phyloP scores from a whole-genome alignment of 2,329 filamentous ascomycete species.

The Calonectria crousiana region DNA sequence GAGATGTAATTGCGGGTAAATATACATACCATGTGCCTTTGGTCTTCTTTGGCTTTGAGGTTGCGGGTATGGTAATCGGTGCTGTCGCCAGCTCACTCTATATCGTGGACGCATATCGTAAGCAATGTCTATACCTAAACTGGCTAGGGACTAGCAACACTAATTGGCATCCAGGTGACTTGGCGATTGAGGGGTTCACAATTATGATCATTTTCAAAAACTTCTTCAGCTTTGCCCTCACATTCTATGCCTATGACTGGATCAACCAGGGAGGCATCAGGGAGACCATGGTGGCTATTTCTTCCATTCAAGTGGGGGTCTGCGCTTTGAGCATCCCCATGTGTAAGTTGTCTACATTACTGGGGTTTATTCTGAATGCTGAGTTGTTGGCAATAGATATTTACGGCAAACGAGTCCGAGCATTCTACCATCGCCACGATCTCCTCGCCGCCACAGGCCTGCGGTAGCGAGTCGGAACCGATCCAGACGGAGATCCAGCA shows the following conservation, averaged over 20 bases:
- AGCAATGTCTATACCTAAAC: conserved; percentile 48
- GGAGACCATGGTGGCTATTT: conserved; percentile 75
- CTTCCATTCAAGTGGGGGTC: conserved; percentile 81
- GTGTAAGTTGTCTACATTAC: conserved; percentile 77
- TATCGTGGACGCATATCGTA: conserved; percentile 92
- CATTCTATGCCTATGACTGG: conserved; percentile 89
- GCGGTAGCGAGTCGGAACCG: conserved; percentile 31
- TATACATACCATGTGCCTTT: conserved; percentile 82
- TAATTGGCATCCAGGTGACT: conserved; percentile 66
- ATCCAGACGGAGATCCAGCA: neutral
- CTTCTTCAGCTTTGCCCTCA: conserved; percentile 88
- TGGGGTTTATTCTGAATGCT: conserved; percentile 13
- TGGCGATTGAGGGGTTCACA: conserved; percentile 89
- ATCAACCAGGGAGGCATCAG: conserved; percentile 74
- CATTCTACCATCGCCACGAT: conserved; percentile 82
- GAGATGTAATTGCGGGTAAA: conserved; percentile 63
- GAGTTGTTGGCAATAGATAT: conserved; percentile 67
- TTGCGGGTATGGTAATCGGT: conserved; percentile 92
- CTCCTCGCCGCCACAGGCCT: conserved; percentile 62
- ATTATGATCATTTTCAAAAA: conserved; percentile 95
- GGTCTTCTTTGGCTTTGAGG: conserved; percentile 85
- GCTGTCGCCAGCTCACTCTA: conserved; percentile 89
- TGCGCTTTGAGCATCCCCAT: conserved; percentile 81
- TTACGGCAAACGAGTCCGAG: conserved; percentile 81
- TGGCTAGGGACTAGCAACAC: neutral